Conservation (phyloP, 2,329 filamentous ascomycete genomes). For the Arachnomyces sp. region DNA sequence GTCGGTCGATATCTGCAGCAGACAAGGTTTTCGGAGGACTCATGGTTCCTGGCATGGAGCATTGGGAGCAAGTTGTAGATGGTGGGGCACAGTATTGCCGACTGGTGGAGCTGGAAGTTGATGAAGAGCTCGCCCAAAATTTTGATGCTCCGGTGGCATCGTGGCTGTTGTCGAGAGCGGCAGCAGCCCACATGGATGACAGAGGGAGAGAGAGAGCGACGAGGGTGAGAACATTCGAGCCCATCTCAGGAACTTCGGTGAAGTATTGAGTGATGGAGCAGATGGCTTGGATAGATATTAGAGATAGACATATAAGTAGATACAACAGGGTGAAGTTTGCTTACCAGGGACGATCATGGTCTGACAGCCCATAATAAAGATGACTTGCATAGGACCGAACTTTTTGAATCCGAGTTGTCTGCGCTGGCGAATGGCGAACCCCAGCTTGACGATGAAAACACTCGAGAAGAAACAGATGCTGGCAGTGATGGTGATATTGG, state of each 20-base stretch:
- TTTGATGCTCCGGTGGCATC: slow-evolving; percentile 4
- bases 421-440: slow-evolving; percentile 49
- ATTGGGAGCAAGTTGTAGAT: slow-evolving; percentile 6
- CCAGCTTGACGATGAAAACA: slow-evolving; percentile 57
- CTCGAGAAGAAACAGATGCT: slow-evolving; percentile 56
- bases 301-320: background rate
- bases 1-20: background rate
- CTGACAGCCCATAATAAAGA: slow-evolving; percentile 62
- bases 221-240: slow-evolving; percentile 49
- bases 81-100: background rate
- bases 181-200: slow-evolving; percentile 58
- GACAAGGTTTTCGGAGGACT: background rate
- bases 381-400: slow-evolving; percentile 59
- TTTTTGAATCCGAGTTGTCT: slow-evolving; percentile 50
- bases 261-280: slow-evolving; percentile 54
- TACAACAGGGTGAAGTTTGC: slow-evolving; percentile 19
- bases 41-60: background rate
- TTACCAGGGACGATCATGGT: slow-evolving; percentile 59
- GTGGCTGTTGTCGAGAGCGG: slow-evolving; percentile 22
- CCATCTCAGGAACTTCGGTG: slow-evolving; percentile 45
- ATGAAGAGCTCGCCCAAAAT: slow-evolving; percentile 7
- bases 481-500: slow-evolving; percentile 46
- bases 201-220: slow-evolving; percentile 59
- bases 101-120: background rate
- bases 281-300: slow-evolving; percentile 41